These are phyloP conservation scores for Boletellus deceptivus DNA, from an alignment of 1,284 basidiomycete species.

Conservation along the genomic window DNA sequence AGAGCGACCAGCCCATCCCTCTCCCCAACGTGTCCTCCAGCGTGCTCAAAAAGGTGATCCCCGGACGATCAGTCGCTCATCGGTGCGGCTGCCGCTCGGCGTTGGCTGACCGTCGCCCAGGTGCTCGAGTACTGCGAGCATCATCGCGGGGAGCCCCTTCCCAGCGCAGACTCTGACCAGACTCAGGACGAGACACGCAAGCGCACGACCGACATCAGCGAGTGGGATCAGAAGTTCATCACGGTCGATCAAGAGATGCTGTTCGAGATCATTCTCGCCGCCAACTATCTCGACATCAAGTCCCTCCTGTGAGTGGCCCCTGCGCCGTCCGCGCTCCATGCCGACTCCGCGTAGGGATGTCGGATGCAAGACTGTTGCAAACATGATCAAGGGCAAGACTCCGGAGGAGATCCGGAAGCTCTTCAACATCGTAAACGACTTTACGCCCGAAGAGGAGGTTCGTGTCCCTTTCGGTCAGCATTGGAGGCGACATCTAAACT, in stretches of 20 bases:
- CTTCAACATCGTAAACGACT: slow-evolving; percentile 98
- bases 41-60: slow-evolving; percentile 89
- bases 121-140: slow-evolving; percentile 99
- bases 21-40: slow-evolving; percentile 96
- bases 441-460: slow-evolving; percentile 98
- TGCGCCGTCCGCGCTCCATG: neutral
- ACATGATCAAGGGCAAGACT: slow-evolving; percentile 99
- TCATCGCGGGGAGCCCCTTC: slow-evolving; percentile 94
- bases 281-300: slow-evolving; percentile 99
- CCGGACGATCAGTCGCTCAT: slow-evolving; percentile 7
- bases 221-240: slow-evolving; percentile 99
- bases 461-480: slow-evolving; percentile 17
- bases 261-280: slow-evolving; percentile 99
- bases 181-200: slow-evolving; percentile 93
- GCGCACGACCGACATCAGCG: slow-evolving; percentile 95
- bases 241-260: slow-evolving; percentile 96
- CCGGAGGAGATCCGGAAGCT: slow-evolving; percentile 95
- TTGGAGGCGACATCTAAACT: too few relatives aligned
- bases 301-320: slow-evolving; percentile 77
- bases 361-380: slow-evolving; percentile 99
- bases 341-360: slow-evolving; percentile 68
- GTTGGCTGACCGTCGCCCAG: slow-evolving; percentile 40
- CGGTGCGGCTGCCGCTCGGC: neutral
- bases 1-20: slow-evolving; percentile 91
- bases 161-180: slow-evolving; percentile 79